Evolutionary conservation across 202 grass and related monocot genomes (phyloP).

Genomic region (Panicum virgatum): DNA sequence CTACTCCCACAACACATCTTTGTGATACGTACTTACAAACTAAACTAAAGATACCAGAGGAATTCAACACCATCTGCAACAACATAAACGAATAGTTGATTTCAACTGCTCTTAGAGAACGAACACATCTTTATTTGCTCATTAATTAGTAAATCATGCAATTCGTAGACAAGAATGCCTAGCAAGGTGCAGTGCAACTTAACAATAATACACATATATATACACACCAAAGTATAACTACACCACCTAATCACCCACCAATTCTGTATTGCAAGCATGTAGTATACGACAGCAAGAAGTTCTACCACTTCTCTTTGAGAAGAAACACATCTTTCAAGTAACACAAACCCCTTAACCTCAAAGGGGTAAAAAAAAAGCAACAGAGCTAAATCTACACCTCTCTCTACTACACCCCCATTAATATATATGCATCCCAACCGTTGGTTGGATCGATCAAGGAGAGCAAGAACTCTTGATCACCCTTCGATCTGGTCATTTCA

Average conservation of each 20-base stretch:
- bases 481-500: background rate
- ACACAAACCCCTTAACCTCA: slow-evolving; percentile 28
- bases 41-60: too few species aligned
- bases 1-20: background rate
- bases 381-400: slow-evolving; percentile 6
- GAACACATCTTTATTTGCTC: background rate
- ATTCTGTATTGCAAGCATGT: slow-evolving; percentile 25
- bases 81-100: background rate
- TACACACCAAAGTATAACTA: background rate
- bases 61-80: background rate
- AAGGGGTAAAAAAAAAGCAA: slow-evolving; percentile 3
- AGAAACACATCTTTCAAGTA: slow-evolving; percentile 22
- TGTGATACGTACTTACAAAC: too few species aligned
- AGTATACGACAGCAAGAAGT: slow-evolving; percentile 16
- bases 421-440: slow-evolving; percentile 20
- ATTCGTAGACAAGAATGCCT: background rate
- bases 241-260: background rate
- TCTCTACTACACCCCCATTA: background rate
- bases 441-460: slow-evolving; percentile 12
- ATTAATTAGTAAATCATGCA: background rate
- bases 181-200: background rate
- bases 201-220: background rate
- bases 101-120: background rate
- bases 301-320: slow-evolving; percentile 28
- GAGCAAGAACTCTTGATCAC: slow-evolving; percentile 13